Conservation (phyloP, 208 protist genomes). For the Giardia muris region DNA sequence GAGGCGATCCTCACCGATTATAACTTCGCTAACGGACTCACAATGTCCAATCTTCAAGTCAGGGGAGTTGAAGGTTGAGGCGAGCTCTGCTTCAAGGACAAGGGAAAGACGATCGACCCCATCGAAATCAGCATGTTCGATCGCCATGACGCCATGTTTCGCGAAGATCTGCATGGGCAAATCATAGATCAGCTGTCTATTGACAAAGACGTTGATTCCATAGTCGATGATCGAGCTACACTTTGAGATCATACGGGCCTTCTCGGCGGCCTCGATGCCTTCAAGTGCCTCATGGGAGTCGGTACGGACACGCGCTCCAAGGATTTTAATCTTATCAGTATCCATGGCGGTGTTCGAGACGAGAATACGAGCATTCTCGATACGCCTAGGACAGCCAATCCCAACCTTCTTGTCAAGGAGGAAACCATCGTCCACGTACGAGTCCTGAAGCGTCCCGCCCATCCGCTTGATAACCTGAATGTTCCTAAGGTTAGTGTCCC, state of each 20-base stretch:
- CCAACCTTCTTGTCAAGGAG: constrained; percentile 95
- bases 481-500: constrained; percentile 71
- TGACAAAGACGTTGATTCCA: constrained; percentile 93
- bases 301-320: constrained; percentile 56
- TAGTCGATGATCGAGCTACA: constrained; percentile 76
- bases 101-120: constrained; percentile 73
- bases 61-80: constrained; percentile 92
- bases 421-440: constrained; percentile 93
- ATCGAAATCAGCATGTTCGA: constrained; percentile 98
- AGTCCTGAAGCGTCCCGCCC: constrained; percentile 80
- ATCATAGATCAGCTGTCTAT: constrained; percentile 98
- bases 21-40: constrained; percentile 83
- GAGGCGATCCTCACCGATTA: constrained; percentile 84
- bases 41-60: constrained; percentile 78
- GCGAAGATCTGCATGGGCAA: constrained; percentile 94
- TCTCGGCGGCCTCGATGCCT: constrained; percentile 93
- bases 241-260: constrained; percentile 68
- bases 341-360: constrained; percentile 98
- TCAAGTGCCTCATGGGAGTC: constrained; percentile 74
- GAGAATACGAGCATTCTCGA: constrained; percentile 84
- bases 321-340: constrained; percentile 94
- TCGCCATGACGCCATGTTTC: constrained; percentile 73
- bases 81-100: constrained; percentile 80
- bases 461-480: constrained; percentile 98
- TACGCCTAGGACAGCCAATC: constrained; percentile 77